These are phyloP conservation scores for Penicillium angulare DNA, from an alignment of 495 filamentous ascomycete species.

Conservation along the genomic window DNA sequence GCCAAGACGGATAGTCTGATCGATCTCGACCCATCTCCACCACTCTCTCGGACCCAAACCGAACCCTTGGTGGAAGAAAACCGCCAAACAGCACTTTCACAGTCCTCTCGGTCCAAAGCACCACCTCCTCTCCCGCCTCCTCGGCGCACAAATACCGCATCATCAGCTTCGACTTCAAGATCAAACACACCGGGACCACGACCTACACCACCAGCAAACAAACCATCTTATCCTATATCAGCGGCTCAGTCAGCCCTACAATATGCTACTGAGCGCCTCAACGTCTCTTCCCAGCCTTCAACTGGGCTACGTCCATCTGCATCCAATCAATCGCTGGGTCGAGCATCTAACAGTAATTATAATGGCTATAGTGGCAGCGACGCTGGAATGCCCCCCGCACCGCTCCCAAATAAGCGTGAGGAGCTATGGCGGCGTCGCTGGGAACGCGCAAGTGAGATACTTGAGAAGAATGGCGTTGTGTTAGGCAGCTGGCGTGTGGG, in stretches of 20 bases:
- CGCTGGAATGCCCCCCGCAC: slow-evolving; percentile 22
- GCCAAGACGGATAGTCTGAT: slow-evolving; percentile 20
- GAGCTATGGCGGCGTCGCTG: slow-evolving; percentile 81
- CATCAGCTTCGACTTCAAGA: slow-evolving; percentile 14
- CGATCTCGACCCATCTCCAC: slow-evolving; percentile 15
- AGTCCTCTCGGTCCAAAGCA: slow-evolving; percentile 17
- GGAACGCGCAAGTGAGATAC: slow-evolving; percentile 67
- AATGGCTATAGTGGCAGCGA: slow-evolving; percentile 14
- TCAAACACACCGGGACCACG: slow-evolving; percentile 11
- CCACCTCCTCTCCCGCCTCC: slow-evolving; percentile 37
- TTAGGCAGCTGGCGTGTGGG: slow-evolving; percentile 85
- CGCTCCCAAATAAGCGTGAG: slow-evolving; percentile 67
- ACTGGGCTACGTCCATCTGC: slow-evolving; percentile 21
- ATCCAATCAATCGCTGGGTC: slow-evolving; percentile 26
- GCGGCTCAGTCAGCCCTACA: slow-evolving; percentile 32
- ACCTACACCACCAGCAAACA: slow-evolving; percentile 14
- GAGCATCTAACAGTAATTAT: slow-evolving; percentile 12
- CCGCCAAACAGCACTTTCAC: slow-evolving; percentile 1
- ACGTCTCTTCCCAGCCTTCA: slow-evolving; percentile 18
- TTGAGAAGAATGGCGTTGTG: slow-evolving; percentile 66
- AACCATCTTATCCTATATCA: slow-evolving; percentile 31
- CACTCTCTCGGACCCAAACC: slow-evolving; percentile 13
- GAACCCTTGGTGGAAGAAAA: slow-evolving; percentile 6
- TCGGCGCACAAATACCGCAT: slow-evolving; percentile 33
- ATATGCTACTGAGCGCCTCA: slow-evolving; percentile 36